A percentile compares a stretch with the other conserved stretches of the same genome.
These are phyloP conservation scores for Exophiala bonariae DNA, from an alignment of 2,329 filamentous ascomycete species.

Conservation along the genomic window DNA sequence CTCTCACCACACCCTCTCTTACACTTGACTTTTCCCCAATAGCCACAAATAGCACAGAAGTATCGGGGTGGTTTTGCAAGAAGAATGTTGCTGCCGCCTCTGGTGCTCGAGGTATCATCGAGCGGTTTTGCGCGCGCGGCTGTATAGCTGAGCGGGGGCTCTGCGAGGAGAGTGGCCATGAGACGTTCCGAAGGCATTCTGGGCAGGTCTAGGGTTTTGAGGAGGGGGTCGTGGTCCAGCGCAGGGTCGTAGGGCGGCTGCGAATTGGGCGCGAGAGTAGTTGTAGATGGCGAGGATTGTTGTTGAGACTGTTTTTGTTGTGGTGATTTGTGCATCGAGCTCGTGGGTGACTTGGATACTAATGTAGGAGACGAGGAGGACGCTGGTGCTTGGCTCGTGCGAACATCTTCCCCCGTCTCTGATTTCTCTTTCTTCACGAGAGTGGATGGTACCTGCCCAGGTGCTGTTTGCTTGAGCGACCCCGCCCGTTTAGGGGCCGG, in stretches of 20 bases:
- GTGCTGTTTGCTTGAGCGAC: not conserved
- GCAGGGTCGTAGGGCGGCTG: conserved; percentile 34
- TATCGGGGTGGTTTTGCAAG: conserved; percentile 36
- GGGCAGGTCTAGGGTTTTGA: conserved; percentile 40
- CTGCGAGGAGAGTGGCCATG: conserved; percentile 45
- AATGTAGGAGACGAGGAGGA: not conserved
- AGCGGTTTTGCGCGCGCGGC: conserved; percentile 42
- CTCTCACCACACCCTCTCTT: conserved; percentile 44
- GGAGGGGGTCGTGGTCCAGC: conserved; percentile 25
- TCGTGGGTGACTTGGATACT: conserved; percentile 20
- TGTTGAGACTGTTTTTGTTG: conserved; percentile 12
- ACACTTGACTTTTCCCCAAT: conserved; percentile 52
- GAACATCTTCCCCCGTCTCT: conserved; percentile 6
- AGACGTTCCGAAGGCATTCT: conserved; percentile 46
- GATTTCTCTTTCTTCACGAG: conserved; percentile 10
- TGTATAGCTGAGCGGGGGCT: conserved; percentile 49
- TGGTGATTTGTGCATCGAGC: conserved; percentile 16
- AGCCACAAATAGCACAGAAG: conserved; percentile 52
- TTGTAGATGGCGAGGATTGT: conserved; percentile 14
- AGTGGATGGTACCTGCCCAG: not conserved
- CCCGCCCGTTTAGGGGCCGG: not conserved
- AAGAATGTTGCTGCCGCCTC: conserved; percentile 10
- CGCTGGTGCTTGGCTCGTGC: conserved; percentile 17
- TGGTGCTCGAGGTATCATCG: conserved; percentile 15
- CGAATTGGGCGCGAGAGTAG: conserved; percentile 33